Conservation (phyloP, 805 yeast species). For the Ascoidea asiatica region DNA sequence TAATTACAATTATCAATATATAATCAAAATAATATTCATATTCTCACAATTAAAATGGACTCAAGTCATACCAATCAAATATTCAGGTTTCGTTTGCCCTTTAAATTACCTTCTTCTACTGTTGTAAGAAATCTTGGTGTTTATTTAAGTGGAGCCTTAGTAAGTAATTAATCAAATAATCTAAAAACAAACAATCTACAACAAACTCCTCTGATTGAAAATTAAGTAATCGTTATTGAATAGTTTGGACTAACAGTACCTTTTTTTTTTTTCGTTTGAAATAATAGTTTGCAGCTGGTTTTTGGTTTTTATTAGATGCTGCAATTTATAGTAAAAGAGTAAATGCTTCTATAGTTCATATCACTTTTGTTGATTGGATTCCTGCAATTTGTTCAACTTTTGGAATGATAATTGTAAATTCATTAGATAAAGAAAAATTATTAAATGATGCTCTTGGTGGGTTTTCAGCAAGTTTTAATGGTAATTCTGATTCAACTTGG, state of each 20-base stretch:
- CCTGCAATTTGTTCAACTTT: constrained; percentile 80
- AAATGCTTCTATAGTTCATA: constrained; percentile 78
- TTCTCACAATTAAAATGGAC: no score
- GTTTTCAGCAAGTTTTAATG: constrained; percentile 22
- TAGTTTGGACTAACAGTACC: constrained; percentile 1
- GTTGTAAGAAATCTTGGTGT: constrained; percentile 63
- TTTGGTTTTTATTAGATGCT: constrained; percentile 84
- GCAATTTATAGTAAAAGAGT: constrained; percentile 74
- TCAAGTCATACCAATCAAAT: constrained; percentile 34
- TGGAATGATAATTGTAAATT: constrained; percentile 69
- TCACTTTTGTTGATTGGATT: constrained; percentile 90
- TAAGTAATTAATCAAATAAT: constrained; percentile 8
- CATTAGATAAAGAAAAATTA: constrained; percentile 28
- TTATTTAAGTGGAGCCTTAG: constrained; percentile 57
- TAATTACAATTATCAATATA: no score
- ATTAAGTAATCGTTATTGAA: background rate
- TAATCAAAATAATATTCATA: no score
- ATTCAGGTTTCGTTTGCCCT: constrained; percentile 49
- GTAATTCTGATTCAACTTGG: constrained; percentile 53
- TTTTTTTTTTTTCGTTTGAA: background rate
- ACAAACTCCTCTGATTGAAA: background rate
- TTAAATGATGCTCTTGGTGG: constrained; percentile 21
- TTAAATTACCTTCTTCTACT: constrained; percentile 58
- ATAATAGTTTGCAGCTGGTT: constrained; percentile 57
- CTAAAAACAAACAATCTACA: no score